A percentile compares a stretch with the other conserved stretches of the same genome.
Conservation (phyloP, 306 rosid genomes). For the Coriaria nepalensis region DNA sequence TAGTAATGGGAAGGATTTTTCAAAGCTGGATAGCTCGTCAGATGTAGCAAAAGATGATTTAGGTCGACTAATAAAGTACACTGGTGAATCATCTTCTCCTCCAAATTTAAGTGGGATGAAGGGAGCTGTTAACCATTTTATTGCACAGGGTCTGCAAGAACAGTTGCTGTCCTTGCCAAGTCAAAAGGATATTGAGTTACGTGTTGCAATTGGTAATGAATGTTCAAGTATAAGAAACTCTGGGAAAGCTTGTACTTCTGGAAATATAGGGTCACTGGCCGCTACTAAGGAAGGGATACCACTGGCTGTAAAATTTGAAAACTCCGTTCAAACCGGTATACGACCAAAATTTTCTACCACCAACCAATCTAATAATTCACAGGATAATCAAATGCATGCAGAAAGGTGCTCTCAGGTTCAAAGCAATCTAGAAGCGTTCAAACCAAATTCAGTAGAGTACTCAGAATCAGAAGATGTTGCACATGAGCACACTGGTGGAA, state of each 20-base stretch:
- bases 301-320: constrained; percentile 13
- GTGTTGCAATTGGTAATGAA: constrained; percentile 14
- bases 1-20: constrained; percentile 13
- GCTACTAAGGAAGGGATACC: constrained; percentile 9
- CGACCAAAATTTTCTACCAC: constrained; percentile 11
- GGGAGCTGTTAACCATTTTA: constrained; percentile 6
- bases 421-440: constrained; percentile 14
- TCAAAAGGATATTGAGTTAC: constrained; percentile 22
- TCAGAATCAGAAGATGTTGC: constrained; percentile 20
- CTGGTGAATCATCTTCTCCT: constrained; percentile 17
- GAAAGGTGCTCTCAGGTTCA: constrained; percentile 19
- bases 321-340: constrained; percentile 6
- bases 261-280: constrained; percentile 13
- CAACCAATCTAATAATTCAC: constrained; percentile 16
- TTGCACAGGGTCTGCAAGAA: constrained; percentile 13
- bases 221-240: constrained; percentile 12
- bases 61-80: constrained; percentile 1
- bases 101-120: constrained; percentile 11
- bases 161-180: constrained; percentile 17
- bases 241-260: constrained; percentile 10
- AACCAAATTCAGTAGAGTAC: constrained; percentile 16
- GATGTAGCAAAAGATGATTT: not conserved
- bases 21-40: constrained; percentile 10
- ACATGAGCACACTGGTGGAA: constrained; percentile 20
- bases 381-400: constrained; percentile 14